Base-by-base conservation (phyloP, 805 yeast species). In the Kodamaea kakaduensis region DNA sequence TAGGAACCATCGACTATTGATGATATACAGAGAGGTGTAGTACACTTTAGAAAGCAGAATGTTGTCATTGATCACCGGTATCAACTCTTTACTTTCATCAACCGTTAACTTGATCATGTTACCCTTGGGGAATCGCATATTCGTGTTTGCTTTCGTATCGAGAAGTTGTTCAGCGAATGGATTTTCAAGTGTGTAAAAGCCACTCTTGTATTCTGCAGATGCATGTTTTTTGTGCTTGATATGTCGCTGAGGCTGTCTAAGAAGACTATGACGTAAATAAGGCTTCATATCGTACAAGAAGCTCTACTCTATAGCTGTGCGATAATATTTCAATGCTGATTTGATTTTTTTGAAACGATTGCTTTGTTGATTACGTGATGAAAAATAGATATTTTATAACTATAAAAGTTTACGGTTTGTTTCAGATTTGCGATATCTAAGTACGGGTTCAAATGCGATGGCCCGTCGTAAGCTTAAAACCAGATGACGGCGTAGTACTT, bases 231-330 rank as follows among this genome's bases (percentile, higher is more conserved):
- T 50, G 15, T 41, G 42, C 8, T 43, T 38, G 6, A 60, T 46
- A 54, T 59, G 56, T 27, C 54, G 52, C 17, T 45, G 40, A 1
- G 67, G 68, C 38, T 58, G 58, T 10, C 39, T 42, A 26, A 63
- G 38, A 5, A 61, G 31, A 5, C 67, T 67, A 42, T 61, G 67
- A 17, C 50, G 48, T 32, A 43, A 36, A 34, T 43, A 42, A 9
- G 16, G 5, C 16, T 12, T 6, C 25, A 23, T 23, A 14, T 5
- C 6, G 25, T 23, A 14, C 12, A 10, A 10, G 9, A 20, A 20
- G 25, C n/a, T n/a, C n/a, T n/a, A n/a, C n/a, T n/a, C n/a, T n/a
- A n/a, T n/a, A n/a, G n/a, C n/a, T n/a, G n/a, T n/a, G n/a, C n/a
- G n/a, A n/a, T n/a, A n/a, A n/a, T n/a, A n/a, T n/a, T n/a, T n/a